Evolutionary conservation across 2,329 filamentous ascomycete genomes (phyloP).

Genomic region (Aspergillus unguis): DNA sequence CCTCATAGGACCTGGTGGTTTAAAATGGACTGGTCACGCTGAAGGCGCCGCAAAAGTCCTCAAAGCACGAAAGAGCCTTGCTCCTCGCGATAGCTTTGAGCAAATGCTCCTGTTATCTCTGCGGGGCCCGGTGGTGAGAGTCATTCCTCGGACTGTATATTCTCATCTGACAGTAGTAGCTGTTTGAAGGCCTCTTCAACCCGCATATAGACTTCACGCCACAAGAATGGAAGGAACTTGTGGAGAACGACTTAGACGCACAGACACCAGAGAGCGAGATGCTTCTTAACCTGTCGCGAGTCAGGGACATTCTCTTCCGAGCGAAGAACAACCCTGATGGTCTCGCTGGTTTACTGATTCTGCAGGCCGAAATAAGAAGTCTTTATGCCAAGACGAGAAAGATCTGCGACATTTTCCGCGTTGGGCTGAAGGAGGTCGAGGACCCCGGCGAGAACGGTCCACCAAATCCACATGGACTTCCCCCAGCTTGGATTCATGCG

Average conservation of each 20-base stretch:
- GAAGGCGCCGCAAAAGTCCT: conserved; percentile 38
- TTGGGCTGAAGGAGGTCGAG: conserved; percentile 14
- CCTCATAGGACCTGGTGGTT: background rate
- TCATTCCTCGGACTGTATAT: background rate
- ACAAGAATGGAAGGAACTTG: conserved; percentile 34
- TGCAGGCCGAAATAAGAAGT: conserved; percentile 23
- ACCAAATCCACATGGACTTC: background rate
- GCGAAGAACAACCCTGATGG: conserved; percentile 13
- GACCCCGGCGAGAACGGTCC: background rate
- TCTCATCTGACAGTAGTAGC: conserved; percentile 14
- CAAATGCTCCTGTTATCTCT: conserved; percentile 32
- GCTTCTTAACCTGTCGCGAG: conserved; percentile 28
- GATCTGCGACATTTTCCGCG: conserved; percentile 16
- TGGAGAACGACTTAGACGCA: conserved; percentile 29
- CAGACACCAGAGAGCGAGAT: conserved; percentile 29
- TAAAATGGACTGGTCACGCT: conserved; percentile 27
- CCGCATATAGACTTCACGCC: conserved; percentile 30
- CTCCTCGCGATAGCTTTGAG: conserved; percentile 35
- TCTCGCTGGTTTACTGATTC: conserved; percentile 5
- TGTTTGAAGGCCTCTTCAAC: conserved; percentile 38
- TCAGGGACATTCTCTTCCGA: conserved; percentile 31
- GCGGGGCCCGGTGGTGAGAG: conserved; percentile 34
- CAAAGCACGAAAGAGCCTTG: conserved; percentile 29
- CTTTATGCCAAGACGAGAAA: conserved; percentile 24
- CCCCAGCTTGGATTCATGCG: conserved; percentile 20